Percentiles rank a stretch among this genome's conserved stretches.
phyloP scores from a whole-genome alignment of 495 filamentous ascomycete species.

The Annulohypoxylon bovei region DNA sequence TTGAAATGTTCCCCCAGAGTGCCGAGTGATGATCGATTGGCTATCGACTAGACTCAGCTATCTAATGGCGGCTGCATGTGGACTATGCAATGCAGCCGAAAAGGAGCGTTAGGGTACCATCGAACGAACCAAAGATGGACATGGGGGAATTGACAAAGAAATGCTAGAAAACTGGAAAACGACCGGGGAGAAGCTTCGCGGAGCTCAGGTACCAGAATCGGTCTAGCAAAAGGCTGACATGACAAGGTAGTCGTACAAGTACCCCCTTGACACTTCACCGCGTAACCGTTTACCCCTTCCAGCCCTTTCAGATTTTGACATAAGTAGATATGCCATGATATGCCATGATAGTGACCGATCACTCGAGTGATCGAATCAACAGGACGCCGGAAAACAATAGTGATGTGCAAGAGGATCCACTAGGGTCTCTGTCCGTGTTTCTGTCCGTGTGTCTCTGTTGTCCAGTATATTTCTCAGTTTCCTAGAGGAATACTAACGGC shows the following conservation, averaged over 20 bases:
- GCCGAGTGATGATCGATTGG: constrained; percentile 46
- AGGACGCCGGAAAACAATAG: constrained; percentile 27
- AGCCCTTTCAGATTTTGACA: not conserved
- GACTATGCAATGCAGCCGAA: constrained; percentile 45
- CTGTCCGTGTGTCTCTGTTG: constrained; percentile 29
- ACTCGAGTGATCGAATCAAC: constrained; percentile 14
- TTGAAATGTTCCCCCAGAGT: constrained; percentile 36
- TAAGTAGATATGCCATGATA: not conserved
- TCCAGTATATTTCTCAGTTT: constrained; percentile 27
- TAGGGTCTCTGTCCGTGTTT: constrained; percentile 25
- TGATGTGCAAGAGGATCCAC: constrained; percentile 32
- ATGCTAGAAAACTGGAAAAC: constrained; percentile 11
- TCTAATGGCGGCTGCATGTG: constrained; percentile 42
- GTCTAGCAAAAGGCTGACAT: constrained; percentile 35
- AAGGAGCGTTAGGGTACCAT: constrained; percentile 42
- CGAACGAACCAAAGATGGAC: constrained; percentile 21
- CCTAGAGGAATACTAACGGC: constrained; percentile 18
- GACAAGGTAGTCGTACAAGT: constrained; percentile 23
- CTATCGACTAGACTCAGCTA: constrained; percentile 34
- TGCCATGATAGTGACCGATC: constrained; percentile 2
- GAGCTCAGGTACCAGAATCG: constrained; percentile 31
- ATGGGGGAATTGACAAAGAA: not conserved
- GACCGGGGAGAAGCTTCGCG: constrained; percentile 34
- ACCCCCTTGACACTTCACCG: constrained; percentile 30
- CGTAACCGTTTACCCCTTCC: constrained; percentile 9